Percentiles rank a stretch among this genome's conserved stretches.
These are phyloP conservation scores for Penicillium hesseltinei DNA, from an alignment of 2,329 filamentous ascomycete genomes.

Conservation along the genomic window DNA sequence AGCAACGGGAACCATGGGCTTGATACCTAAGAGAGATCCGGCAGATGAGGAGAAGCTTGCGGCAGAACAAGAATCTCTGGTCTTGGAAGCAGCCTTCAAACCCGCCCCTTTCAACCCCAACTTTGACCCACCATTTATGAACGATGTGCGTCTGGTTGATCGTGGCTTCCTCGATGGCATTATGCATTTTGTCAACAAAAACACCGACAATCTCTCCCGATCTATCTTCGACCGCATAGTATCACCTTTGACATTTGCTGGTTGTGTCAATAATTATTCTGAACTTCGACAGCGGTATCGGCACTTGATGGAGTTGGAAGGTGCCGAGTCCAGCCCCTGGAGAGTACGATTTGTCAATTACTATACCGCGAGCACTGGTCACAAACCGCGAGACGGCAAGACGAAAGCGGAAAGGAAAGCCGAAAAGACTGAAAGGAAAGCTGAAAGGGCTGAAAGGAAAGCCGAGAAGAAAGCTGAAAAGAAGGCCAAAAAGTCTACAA, in stretches of 20 bases:
- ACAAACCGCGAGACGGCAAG: slow-evolving; percentile 38
- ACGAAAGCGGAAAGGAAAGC: slow-evolving; percentile 33
- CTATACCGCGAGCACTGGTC: slow-evolving; percentile 79
- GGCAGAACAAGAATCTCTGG: slow-evolving; percentile 19
- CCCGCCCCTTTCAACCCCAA: slow-evolving; percentile 50
- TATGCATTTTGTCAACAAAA: slow-evolving; percentile 77
- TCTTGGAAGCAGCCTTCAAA: slow-evolving; percentile 20
- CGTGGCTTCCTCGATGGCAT: slow-evolving; percentile 63
- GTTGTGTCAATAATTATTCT: slow-evolving; percentile 73
- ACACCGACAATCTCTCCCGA: slow-evolving; percentile 67
- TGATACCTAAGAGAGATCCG: slow-evolving; percentile 54
- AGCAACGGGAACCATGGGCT: slow-evolving; percentile 73
- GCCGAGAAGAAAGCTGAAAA: slow-evolving; percentile 20
- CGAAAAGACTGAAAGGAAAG: slow-evolving; percentile 5
- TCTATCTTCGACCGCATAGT: slow-evolving; percentile 72
- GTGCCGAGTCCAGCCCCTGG: slow-evolving; percentile 53
- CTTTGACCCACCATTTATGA: slow-evolving; percentile 73
- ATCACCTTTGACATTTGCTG: slow-evolving; percentile 80
- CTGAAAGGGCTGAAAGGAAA: slow-evolving; percentile 27
- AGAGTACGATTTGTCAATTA: slow-evolving; percentile 78
- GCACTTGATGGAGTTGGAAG: slow-evolving; percentile 68
- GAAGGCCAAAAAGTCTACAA: not conserved
- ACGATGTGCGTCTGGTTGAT: slow-evolving; percentile 68
- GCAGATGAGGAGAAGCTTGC: slow-evolving; percentile 19
- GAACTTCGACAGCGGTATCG: slow-evolving; percentile 69